Evolutionary conservation across 805 yeast species (phyloP), one percentile per base, ranked within the genome.

Genomic region (Cyberlindnera mrakii): DNA sequence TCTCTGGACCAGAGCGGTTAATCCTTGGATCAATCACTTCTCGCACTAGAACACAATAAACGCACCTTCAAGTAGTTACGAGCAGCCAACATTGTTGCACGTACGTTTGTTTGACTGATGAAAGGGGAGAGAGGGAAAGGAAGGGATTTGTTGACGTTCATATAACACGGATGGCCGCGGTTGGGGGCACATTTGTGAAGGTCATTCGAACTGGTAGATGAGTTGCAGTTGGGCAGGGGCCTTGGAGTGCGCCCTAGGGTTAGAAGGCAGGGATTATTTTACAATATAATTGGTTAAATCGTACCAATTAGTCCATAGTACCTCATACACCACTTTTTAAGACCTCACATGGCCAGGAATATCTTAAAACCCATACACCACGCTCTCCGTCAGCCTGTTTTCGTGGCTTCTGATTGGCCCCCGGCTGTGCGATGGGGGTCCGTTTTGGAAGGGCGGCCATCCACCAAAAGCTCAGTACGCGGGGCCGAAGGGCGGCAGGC

Each of bases 1-100:
- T 23, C 27, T 23, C 27, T 10, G 2, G 27, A 23, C 10, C 9
- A 23, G 11, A 10, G 27, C 27, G 11, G 27, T 23, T 23, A 11
- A 23, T 23, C 11, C 11, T 11, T 23, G 27, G 11, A 23, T 30
- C 33, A 30, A 14, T n/a, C 16, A 14, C 5, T n/a, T 10, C 16
- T 30, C 33, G n/a, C 10, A n/a, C 16, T 14, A 30, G 23, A 30
- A n/a, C 3, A 30, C 33, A 30, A n/a, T 14, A 10, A 14, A 37
- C 39, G 13, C 16, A 37, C 39, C 18, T 37, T 49, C 41, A 45
- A 33, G 37, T 40, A n/a, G 44, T 41, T 43, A 42, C 53, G 50
- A 37, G 53, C 53, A 42, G 53, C 47, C 53, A 50, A 44, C 53
- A 50, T 50, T 36, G 36, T 35, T 27, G 17, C 6, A 31, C 11